Evolutionary conservation across 306 rosid genomes (phyloP).

Genomic region (Quercus glauca): DNA sequence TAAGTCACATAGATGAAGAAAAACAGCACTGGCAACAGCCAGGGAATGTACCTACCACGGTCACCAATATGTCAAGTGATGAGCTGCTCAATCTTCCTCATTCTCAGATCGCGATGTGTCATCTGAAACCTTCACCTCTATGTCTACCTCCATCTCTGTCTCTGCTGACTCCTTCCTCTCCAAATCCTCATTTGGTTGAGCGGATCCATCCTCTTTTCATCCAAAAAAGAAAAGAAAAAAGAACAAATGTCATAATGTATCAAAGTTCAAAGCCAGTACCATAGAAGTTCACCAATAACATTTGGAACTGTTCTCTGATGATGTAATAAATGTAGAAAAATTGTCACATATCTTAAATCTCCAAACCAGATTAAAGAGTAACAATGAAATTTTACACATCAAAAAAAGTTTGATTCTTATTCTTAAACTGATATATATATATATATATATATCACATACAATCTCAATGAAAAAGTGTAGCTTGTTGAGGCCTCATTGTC

Average conservation of each 20-base stretch:
- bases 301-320: neutral
- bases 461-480: neutral
- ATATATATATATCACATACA: neutral
- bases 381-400: no score
- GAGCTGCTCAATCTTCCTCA: conserved; percentile 47
- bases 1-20: neutral
- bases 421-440: neutral
- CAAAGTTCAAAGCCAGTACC: neutral
- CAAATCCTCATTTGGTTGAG: conserved; percentile 23
- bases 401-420: neutral
- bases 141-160: conserved; percentile 42
- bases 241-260: neutral
- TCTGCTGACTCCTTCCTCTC: conserved; percentile 38
- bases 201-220: conserved; percentile 22
- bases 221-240: neutral
- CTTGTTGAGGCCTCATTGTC: neutral
- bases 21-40: neutral
- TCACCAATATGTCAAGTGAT: conserved; percentile 23
- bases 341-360: neutral
- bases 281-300: neutral
- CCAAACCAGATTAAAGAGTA: neutral
- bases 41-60: conserved; percentile 48
- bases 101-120: conserved; percentile 38
- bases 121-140: conserved; percentile 50
- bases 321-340: neutral